Conservation (phyloP, 345 rosid species). For the Nephelium lappaceum region DNA sequence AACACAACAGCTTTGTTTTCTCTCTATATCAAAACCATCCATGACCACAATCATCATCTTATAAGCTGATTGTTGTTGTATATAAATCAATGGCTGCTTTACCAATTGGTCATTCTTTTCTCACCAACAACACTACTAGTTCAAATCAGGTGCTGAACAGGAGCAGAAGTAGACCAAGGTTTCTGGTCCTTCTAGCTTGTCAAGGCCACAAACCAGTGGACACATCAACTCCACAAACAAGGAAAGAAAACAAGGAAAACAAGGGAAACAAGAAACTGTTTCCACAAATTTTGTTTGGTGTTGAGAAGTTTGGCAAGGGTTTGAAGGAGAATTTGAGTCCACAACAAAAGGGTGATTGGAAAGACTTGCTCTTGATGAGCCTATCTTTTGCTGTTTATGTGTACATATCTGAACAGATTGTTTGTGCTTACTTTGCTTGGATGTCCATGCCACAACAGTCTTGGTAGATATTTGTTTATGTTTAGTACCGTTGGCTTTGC, state of each 20-base stretch:
- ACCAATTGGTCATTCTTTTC: conserved; percentile 22
- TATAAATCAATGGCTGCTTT: conserved; percentile 48
- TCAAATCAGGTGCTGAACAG: conserved; percentile 23
- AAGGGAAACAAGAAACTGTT: conserved; percentile 1
- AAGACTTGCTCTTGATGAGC: conserved; percentile 73
- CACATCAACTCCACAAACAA: conserved; percentile 19
- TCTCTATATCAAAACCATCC: neutral
- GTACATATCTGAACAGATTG: conserved; percentile 76
- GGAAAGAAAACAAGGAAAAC: conserved; percentile 33
- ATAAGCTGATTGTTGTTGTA: neutral
- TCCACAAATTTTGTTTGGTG: conserved; percentile 19
- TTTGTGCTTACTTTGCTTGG: conserved; percentile 81
- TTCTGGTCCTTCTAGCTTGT: conserved; percentile 22
- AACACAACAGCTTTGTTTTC: neutral
- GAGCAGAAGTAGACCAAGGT: conserved; percentile 19
- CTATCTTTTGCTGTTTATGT: conserved; percentile 88
- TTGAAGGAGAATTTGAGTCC: conserved; percentile 54
- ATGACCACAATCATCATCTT: neutral
- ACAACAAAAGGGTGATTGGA: conserved; percentile 74
- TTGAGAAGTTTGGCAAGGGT: conserved; percentile 38
- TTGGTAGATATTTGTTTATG: conserved; percentile 44
- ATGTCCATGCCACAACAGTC: conserved; percentile 54
- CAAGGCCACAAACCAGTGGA: conserved; percentile 30
- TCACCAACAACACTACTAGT: neutral
- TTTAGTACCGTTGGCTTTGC: no score